Base-by-base conservation (phyloP, 2,329 filamentous ascomycete genomes). In the Chaetoscypha palmicola region DNA sequence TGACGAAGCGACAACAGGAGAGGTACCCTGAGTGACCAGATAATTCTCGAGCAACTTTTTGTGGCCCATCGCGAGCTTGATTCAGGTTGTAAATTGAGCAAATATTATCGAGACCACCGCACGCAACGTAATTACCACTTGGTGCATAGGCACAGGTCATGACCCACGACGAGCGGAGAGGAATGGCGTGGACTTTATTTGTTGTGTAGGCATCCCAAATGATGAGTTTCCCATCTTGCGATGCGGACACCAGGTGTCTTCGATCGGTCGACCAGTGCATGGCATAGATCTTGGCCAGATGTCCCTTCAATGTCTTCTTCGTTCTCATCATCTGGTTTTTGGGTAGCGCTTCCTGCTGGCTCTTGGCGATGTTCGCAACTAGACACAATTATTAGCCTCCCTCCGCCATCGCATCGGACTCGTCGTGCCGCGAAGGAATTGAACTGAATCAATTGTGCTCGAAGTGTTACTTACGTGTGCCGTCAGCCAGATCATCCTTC, bases 191-290 rank as follows among this genome's bases (percentile, higher is more conserved):
- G 50, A 98, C 92, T 69, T 98, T 98, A 76, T 98, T 97, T 51
- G 92, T 97, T 54, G 91, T 97, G 72, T 98, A 98, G 47, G 92
- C 92, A 67, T 98, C 92, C 92, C 92, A 98, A 64, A 98, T 97
- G 68, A 98, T 98, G 57, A 98, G 81, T 74, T 98, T 98, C 66
- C 92, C 92, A 62, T 98, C 92, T 69, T 98, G 92, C 58, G 92
- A 98, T 52, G 92, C 92, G 10, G 92, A 97, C 41, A 98, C 92
- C 49, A 97, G 80, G 69, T 97, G 92, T 68, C 92, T 83, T 63
- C 92, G 82, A 70, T 98, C 92, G 53, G 92, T 98, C 24, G 92
- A 97, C 92, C 92, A 98, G 74, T 98, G 92, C 92, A 98, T 98
- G 60, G 92, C 92, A 68, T 98, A 98, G 62, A 98, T 98, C 73